A percentile compares a stretch with the other conserved stretches of the same genome.
phyloP scores from a whole-genome alignment of 345 rosid species.

The Eucalyptus paniculata region DNA sequence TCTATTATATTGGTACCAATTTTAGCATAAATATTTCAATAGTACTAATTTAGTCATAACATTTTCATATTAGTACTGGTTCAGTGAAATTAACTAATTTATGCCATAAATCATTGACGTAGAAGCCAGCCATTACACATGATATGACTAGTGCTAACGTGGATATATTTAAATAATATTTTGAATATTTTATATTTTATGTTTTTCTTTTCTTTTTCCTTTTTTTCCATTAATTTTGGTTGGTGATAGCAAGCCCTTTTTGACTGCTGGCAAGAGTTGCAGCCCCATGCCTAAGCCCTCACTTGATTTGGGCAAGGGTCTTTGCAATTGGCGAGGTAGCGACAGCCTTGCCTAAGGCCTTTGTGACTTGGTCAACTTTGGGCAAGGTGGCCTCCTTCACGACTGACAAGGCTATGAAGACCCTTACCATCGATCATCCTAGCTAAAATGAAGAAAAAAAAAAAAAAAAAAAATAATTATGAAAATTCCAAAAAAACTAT shows the following conservation, averaged over 20 bases:
- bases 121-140: accelerated
- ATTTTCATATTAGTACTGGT: too few relatives aligned
- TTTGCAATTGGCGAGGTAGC: accelerated
- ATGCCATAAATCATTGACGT: too few relatives aligned
- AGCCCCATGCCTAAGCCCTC: not conserved
- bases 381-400: not conserved
- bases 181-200: too few relatives aligned
- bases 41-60: accelerated
- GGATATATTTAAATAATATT: too few relatives aligned
- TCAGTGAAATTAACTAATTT: accelerated
- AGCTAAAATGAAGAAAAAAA: not conserved
- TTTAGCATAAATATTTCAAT: accelerated
- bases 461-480: too few relatives aligned
- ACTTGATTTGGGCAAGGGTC: not conserved
- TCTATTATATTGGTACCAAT: too few relatives aligned
- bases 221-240: not conserved
- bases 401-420: accelerated
- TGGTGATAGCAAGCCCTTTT: too few relatives aligned
- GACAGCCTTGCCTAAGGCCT: too few relatives aligned
- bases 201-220: accelerated
- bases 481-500: accelerated
- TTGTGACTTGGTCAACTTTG: accelerated
- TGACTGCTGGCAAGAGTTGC: accelerated
- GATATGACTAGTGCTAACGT: accelerated
- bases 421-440: accelerated